Evolutionary conservation across 768 basidiomycete genomes (phyloP), one percentile per base, ranked within the genome.

Genomic region (Galerina sulciceps): DNA sequence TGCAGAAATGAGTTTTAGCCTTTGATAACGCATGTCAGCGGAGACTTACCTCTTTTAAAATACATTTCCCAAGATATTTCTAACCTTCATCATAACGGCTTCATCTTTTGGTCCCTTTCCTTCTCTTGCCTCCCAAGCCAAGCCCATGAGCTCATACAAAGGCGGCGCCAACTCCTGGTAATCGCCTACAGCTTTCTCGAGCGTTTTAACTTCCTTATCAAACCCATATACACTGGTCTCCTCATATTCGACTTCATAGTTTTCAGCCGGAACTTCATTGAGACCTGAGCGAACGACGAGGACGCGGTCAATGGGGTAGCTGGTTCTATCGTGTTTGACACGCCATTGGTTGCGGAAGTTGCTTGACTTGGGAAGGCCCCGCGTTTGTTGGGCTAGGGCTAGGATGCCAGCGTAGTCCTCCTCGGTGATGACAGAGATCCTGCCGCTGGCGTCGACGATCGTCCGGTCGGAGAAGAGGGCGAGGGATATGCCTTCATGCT

Each of bases 191-290:
- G 70, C 67, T 10, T 53, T 53, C 63, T 67, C 65, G 57, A 79
- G 52, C 52, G 62, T 65, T 57, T 59, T 73, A 48, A 55, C 62
- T 23, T 60, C 61, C 52, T 73, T 72, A 41, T 70, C 68, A 58
- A 73, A 77, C 13, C 76, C 76, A 45, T 74, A 71, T 11, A 79
- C 72, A 26, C 75, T 70, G 11, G 72, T 70, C 62, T 76, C 69
- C 42, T 61, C 58, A 37, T 63, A 65, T 50, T 67, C 65, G 3
- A 51, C 55, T 3, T 58, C 58, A 31, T 67, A 55, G 2, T 56
- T 60, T 6, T 59, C 55, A 13, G 52, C 42, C 6, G 49, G 51
- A 10, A 41, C 42, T 2, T 48, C 55, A 8, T 46, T 40, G 6
- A 61, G 41, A 8, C 34, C 26, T 0, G 40, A 41, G 34, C 37